Base-by-base conservation (phyloP, 352 stramenopile genomes). In the Aphanomyces cochlioides region DNA sequence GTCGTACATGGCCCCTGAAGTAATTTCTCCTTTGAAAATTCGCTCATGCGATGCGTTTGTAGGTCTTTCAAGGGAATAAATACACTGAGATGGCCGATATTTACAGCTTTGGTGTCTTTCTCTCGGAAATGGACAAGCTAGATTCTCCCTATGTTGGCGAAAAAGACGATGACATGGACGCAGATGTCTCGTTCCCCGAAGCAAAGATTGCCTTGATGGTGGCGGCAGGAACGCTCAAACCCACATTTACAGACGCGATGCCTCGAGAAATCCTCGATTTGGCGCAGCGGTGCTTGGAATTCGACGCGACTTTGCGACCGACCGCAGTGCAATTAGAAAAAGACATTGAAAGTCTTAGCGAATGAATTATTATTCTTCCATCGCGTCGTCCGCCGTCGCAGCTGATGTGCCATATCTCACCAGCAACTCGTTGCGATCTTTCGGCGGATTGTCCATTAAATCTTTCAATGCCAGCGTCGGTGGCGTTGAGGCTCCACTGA, bases 381-480 rank as follows among this genome's bases (percentile, higher is more conserved):
- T 50, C 43, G 17, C 17, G 43, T 50, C 17, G 43, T 50, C 43
- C 1, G 28, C 28, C 28, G 28, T 28, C 28, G 28, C 28, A 28
- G 2, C 28, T 0, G 28, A 28, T 28, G 10, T 50, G 17, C 43
- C 78, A 66, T 89, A 90, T 37, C 87, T 47, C 68, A 80, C 69
- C 28, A 82, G 80, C 60, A 92, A 67, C 64, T 90, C 83, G 37
- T 87, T 69, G 2, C 78, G 76, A 36, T 75, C 81, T 56, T 81
- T 68, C 34, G 84, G 84, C 15, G 82, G 81, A 12, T 77, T 83
- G 57, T 90, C 77, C 75, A 85, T 79, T 28, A 90, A 74, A 15
- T 79, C 72, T 57, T 79, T 73, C 47, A 92, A 71, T 67, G 89
- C 89, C 21, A 77, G 76, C 34, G 85, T 90, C 34, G 85, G 83